Percentiles rank a stretch among this genome's conserved stretches.
These are phyloP conservation scores for Blastomyces gilchristii DNA, from an alignment of 2,329 filamentous ascomycete genomes.

Conservation along the genomic window DNA sequence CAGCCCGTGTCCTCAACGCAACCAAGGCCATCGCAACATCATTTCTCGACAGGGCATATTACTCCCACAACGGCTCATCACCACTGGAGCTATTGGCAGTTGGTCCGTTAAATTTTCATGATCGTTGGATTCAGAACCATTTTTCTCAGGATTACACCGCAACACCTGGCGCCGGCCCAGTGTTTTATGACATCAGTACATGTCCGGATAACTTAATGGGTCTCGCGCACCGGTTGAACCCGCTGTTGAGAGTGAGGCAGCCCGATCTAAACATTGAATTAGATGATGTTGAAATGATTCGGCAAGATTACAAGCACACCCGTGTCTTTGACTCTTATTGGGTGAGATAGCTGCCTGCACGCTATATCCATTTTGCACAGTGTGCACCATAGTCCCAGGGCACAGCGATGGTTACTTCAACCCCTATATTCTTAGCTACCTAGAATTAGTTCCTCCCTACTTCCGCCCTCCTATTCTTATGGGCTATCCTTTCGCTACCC, in stretches of 20 bases:
- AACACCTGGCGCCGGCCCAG: not conserved
- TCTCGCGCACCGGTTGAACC: not conserved
- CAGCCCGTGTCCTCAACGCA: not conserved
- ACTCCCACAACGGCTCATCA: not conserved
- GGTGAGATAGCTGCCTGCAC: not conserved
- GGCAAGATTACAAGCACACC: not conserved
- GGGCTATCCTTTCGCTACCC: not conserved
- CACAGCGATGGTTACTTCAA: not conserved
- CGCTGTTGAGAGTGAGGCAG: not conserved
- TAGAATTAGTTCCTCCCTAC: not conserved
- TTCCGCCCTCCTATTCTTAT: not conserved
- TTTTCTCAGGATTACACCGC: not conserved
- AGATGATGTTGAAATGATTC: not conserved
- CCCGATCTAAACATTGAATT: not conserved
- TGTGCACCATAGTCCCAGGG: too few relatives aligned
- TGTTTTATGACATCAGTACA: slow-evolving; percentile 3
- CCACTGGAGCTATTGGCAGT: slow-evolving; percentile 3
- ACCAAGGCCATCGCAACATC: not conserved
- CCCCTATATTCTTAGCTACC: not conserved
- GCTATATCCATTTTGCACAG: not conserved
- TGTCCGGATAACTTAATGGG: not conserved
- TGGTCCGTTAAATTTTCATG: not conserved
- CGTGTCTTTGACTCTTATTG: slow-evolving; percentile 8
- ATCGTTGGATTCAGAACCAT: slow-evolving; percentile 4
- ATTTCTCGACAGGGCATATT: slow-evolving; percentile 4